A percentile compares a stretch with the other conserved stretches of the same genome.
Conservation (phyloP, 2,329 filamentous ascomycete species). For the Cladosporium velox region DNA sequence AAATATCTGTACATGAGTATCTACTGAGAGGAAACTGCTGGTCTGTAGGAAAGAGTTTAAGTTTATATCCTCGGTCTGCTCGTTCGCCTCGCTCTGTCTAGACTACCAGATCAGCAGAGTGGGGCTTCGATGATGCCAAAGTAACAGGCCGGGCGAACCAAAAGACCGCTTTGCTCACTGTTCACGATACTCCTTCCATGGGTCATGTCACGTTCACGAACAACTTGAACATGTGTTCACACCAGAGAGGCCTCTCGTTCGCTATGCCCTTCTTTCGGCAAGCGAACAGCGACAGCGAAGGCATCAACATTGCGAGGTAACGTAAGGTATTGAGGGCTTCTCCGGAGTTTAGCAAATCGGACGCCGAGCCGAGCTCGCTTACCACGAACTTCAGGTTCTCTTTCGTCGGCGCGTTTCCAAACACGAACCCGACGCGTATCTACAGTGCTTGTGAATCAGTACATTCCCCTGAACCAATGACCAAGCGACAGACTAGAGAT, state of each 20-base stretch:
- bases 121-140: background rate
- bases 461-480: background rate
- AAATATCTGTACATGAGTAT: slow-evolving; percentile 6
- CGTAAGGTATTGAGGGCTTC: background rate
- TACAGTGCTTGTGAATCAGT: background rate
- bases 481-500: background rate
- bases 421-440: background rate
- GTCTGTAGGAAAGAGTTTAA: background rate
- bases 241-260: background rate
- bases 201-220: background rate
- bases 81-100: background rate
- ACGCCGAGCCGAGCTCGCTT: background rate
- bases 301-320: background rate
- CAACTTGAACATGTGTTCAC: background rate
- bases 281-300: background rate
- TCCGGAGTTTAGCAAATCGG: background rate
- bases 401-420: background rate
- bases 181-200: background rate
- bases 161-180: background rate
- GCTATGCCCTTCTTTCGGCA: background rate
- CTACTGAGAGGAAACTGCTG: background rate
- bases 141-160: background rate
- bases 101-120: background rate
- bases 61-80: background rate
- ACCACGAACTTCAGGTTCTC: background rate